Evolutionary conservation across 1,284 basidiomycete species (phyloP).

Genomic region (Gomphus bonarii): DNA sequence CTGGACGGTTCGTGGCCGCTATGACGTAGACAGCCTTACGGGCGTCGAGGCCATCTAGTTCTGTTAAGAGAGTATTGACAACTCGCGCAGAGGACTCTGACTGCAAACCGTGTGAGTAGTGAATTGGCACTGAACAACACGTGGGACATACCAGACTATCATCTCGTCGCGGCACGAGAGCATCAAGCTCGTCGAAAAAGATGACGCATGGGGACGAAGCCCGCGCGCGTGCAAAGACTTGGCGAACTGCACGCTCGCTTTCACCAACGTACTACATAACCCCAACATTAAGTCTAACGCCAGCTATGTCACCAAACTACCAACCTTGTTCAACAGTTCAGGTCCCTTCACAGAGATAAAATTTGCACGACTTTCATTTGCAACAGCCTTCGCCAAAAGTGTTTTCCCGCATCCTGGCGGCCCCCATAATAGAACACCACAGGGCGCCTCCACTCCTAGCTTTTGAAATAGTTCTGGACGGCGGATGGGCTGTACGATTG

Average conservation of each 20-base stretch:
- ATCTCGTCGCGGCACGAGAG: constrained; percentile 88
- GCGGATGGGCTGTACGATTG: constrained; percentile 91
- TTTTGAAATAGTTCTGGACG: constrained; percentile 81
- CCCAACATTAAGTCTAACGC: background rate
- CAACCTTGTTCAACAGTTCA: constrained; percentile 89
- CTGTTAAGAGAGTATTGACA: constrained; percentile 94
- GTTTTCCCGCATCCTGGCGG: constrained; percentile 98
- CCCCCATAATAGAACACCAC: constrained; percentile 96
- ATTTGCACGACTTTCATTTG: constrained; percentile 89
- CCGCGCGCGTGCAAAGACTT: constrained; percentile 84
- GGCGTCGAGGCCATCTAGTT: constrained; percentile 88
- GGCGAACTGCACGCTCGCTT: constrained; percentile 89
- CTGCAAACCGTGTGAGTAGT: constrained; percentile 27
- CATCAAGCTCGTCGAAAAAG: constrained; percentile 96
- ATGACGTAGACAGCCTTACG: constrained; percentile 93
- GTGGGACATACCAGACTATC: constrained; percentile 66
- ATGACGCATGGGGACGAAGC: constrained; percentile 86
- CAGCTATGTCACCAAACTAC: constrained; percentile 14
- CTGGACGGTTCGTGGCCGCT: constrained; percentile 95
- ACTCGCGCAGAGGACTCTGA: constrained; percentile 96
- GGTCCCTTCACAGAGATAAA: constrained; percentile 98
- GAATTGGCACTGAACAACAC: background rate
- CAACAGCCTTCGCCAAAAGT: constrained; percentile 90
- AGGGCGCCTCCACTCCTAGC: constrained; percentile 80
- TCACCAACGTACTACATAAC: constrained; percentile 84